Evolutionary conservation across 1,284 basidiomycete species (phyloP), one percentile per base, ranked within the genome.

Genomic region (Apiotrichum porosum): DNA sequence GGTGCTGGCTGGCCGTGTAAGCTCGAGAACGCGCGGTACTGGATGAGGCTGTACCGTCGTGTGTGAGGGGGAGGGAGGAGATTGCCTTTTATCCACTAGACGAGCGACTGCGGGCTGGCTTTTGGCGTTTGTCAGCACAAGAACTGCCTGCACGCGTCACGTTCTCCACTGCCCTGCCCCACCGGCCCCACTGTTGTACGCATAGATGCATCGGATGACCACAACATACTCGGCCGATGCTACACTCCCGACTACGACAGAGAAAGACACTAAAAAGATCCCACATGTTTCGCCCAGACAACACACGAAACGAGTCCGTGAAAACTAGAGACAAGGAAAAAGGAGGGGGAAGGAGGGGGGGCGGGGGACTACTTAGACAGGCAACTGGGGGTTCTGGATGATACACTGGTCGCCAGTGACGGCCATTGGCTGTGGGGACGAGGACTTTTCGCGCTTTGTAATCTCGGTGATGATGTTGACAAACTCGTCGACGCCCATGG

Each of bases 401-500:
- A 35, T 26, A 22, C 46, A 48, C 34, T 31, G 22, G 28, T 42
- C 41, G 40, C 28, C 35, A 1, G 40, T 24, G 23, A 37, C 44
- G 33, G 18, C 28, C 18, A 37, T 38, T 9, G 37, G 36, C n/a
- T 33, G 37, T 6, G 45, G 45, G 23, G 45, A 47, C 21, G 24
- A 18, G 17, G 32, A 34, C 37, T 28, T 22, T 15, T 45, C 44
- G 44, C 49, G 44, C 35, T 41, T 40, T 14, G 44, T 24, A 22
- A 47, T 21, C 30, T 51, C 48, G 38, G 18, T 15, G 15, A 49
- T 18, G 24, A 48, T 48, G 18, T 74, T 66, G 47, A 72, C 63
- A 61, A 79, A 79, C 41, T 74, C 70, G 18, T 76, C 75, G 15
- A 73, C 67, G 30, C 75, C 75, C 58, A 76, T 71, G 6, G 75